Percentiles rank a stretch among this genome's conserved stretches.
Evolutionary conservation across 2,329 filamentous ascomycete genomes (phyloP).

Genomic region (Alternaria brassicae): DNA sequence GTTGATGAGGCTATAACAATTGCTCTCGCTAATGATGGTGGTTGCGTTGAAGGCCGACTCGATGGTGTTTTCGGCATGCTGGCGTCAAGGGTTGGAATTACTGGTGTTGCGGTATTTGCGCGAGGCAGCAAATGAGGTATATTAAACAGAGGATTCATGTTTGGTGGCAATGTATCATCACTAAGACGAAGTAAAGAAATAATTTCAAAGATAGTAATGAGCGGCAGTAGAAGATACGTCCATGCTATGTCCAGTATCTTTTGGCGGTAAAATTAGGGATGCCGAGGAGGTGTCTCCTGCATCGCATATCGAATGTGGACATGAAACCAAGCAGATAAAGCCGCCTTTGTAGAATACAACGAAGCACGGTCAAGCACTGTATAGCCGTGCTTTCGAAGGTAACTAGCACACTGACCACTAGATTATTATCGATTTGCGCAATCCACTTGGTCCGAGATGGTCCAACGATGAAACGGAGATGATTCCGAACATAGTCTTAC

Average conservation of each 20-base stretch:
- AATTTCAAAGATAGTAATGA: neutral
- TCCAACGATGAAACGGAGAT: slow-evolving; percentile 2
- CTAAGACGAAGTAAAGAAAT: neutral
- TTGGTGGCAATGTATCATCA: neutral
- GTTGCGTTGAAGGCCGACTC: neutral
- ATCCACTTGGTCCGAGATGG: slow-evolving; percentile 7
- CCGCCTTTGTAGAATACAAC: slow-evolving; percentile 11
- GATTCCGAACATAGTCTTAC: neutral
- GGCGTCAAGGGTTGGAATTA: neutral
- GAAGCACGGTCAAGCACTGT: slow-evolving; percentile 1
- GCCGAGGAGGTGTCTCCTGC: neutral
- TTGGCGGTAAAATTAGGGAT: neutral
- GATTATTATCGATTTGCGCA: slow-evolving; percentile 3
- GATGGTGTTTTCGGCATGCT: neutral
- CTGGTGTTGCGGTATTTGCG: neutral
- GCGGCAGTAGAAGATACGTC: neutral
- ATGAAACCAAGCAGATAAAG: slow-evolving; percentile 8
- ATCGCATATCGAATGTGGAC: neutral
- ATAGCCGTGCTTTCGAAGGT: slow-evolving; percentile 3
- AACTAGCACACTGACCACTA: slow-evolving; percentile 1
- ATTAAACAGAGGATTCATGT: slow-evolving; percentile 9
- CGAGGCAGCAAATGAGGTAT: slow-evolving; percentile 1
- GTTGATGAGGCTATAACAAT: neutral
- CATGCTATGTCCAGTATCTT: neutral
- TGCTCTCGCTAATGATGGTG: neutral